Base-by-base conservation (phyloP, 164 flowering plant genomes). In the Piper longum region DNA sequence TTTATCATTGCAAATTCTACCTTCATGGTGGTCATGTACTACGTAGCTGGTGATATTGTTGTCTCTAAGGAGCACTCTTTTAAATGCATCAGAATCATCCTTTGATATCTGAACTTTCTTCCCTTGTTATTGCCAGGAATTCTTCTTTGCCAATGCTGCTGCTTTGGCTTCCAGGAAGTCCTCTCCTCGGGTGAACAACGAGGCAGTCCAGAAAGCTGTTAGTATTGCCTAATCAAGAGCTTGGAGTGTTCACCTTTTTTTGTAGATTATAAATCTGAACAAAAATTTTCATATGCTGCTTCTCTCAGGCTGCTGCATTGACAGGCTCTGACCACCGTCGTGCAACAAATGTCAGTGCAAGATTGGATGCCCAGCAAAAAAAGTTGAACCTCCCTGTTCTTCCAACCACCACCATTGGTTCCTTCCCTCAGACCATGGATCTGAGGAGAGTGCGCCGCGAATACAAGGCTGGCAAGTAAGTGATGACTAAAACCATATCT, bases 341-440 rank as follows among this genome's bases (percentile, higher is more conserved):
- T 54, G 81, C 88, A 9, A 85, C 93, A 11, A 72, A 70, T 66
- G 93, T 85, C 56, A 85, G 84, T 76, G 75, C 84, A 9, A 83
- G 95, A 57, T 66, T 87, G 64, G 90, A 83, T 74, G 85, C 81
- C 43, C 90, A 85, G 66, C 85, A 83, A 73, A 85, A 80, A 76
- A 80, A 85, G 76, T 74, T 85, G 8, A 83, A 81, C 73, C 86
- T 85, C 56, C 87, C 90, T 9, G 65, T 85, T 19, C 82, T 85
- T 19, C 90, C 90, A 41, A 85, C 90, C 57, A 85, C 90, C 64
- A 85, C 90, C 45, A 83, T 83, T 79, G 95, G 95, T 0, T 87
- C 95, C 36, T 85, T 87, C 82, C 95, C 91, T 63, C 91, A 87
- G 67, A 87, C 95, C 68, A 54, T 83, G 43, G 91, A 87, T 40